Evolutionary conservation across 805 yeast species (phyloP).

Genomic region (Ogataea wickerhamii): DNA sequence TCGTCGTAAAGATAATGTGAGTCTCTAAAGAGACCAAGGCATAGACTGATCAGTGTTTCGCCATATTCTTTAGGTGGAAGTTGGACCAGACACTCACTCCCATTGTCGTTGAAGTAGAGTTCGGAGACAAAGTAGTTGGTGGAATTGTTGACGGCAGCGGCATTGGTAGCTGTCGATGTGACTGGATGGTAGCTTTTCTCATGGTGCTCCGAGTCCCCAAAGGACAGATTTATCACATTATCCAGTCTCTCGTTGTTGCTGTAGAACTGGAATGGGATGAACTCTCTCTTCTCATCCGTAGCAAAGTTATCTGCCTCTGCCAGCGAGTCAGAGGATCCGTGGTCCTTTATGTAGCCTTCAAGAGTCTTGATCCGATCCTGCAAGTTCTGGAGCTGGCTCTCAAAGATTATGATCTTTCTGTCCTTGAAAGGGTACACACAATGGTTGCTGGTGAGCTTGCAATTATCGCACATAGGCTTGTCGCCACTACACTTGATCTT

Average conservation of each 20-base stretch:
- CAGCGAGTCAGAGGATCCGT: constrained; percentile 1
- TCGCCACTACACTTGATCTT: constrained; percentile 50
- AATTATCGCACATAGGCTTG: constrained; percentile 29
- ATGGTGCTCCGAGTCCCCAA: constrained; percentile 25
- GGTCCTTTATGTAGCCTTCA: constrained; percentile 17
- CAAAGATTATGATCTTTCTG: constrained; percentile 28
- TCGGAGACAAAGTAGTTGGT: constrained; percentile 19
- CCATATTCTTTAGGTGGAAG: constrained; percentile 17
- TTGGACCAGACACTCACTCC: constrained; percentile 5
- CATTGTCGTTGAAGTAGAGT: constrained; percentile 13
- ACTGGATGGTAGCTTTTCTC: constrained; percentile 5
- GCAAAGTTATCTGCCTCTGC: constrained; percentile 2
- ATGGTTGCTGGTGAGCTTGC: constrained; percentile 20
- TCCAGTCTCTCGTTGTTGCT: constrained; percentile 23
- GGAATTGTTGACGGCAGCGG: constrained; percentile 4
- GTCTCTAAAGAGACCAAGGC: constrained; percentile 18
- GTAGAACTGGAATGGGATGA: constrained; percentile 20
- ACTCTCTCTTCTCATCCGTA: constrained; percentile 14
- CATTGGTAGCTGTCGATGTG: constrained; percentile 1
- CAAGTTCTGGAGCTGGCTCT: constrained; percentile 26
- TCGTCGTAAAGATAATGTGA: constrained; percentile 26
- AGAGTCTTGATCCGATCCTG: constrained; percentile 23
- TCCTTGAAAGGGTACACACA: constrained; percentile 30
- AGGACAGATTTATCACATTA: constrained; percentile 25
- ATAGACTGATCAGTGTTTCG: constrained; percentile 16